A percentile compares a stretch with the other conserved stretches of the same genome.
Conservation (phyloP, 257 asterid genomes). For the Jacaranda copaia region DNA sequence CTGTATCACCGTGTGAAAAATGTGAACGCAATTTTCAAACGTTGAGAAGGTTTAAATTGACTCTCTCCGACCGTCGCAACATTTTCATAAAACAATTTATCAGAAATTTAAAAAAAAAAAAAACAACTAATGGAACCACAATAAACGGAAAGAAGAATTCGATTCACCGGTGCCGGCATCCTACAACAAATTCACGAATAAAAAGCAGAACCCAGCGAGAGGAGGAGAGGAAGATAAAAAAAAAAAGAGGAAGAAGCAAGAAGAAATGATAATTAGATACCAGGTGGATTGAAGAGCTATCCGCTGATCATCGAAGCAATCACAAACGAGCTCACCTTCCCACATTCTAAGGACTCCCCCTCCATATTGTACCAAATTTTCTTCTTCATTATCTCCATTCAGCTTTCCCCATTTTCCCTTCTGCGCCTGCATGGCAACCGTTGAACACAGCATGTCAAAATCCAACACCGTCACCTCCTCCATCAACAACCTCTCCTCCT, state of each 20-base stretch:
- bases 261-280: conserved; percentile 41
- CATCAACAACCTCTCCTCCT: conserved; percentile 58
- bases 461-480: conserved; percentile 76
- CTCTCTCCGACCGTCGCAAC: too few species aligned
- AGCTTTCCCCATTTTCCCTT: conserved; percentile 74
- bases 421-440: conserved; percentile 85
- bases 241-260: neutral
- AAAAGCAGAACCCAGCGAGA: conserved; percentile 1
- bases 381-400: conserved; percentile 49
- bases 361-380: conserved; percentile 42
- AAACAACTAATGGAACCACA: too few species aligned
- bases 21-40: too few species aligned
- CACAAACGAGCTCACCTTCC: conserved; percentile 90
- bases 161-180: neutral
- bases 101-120: too few species aligned
- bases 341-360: conserved; percentile 88
- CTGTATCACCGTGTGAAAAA: too few species aligned
- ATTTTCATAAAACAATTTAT: too few species aligned
- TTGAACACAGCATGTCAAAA: conserved; percentile 85
- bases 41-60: too few species aligned
- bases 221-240: neutral
- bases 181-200: neutral
- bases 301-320: conserved; percentile 74
- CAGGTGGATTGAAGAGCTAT: conserved; percentile 85
- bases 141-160: neutral